These are phyloP conservation scores for Coniochaeta ligniaria DNA, from an alignment of 2,329 filamentous ascomycete species.

Conservation along the genomic window DNA sequence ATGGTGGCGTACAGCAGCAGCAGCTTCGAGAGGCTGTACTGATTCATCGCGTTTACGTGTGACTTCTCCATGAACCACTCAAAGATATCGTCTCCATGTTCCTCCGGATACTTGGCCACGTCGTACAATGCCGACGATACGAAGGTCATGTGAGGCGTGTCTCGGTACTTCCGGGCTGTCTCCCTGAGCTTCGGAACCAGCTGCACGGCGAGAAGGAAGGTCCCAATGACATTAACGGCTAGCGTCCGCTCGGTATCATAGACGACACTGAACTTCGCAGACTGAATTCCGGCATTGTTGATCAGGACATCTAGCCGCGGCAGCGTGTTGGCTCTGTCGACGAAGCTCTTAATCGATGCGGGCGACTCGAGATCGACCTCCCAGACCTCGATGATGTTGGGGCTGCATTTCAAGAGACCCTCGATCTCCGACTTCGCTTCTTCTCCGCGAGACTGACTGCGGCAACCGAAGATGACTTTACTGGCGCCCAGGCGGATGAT, in stretches of 20 bases:
- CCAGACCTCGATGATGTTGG: constrained; percentile 26
- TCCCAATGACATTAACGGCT: constrained; percentile 9
- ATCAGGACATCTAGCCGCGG: constrained; percentile 24
- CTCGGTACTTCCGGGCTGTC: constrained; percentile 4
- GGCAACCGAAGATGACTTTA: constrained; percentile 30
- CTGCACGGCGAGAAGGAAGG: constrained; percentile 8
- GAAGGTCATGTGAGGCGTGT: constrained; percentile 7
- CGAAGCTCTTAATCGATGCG: constrained; percentile 24
- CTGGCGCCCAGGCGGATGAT: constrained; percentile 19
- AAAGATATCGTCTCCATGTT: constrained; percentile 13
- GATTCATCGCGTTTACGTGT: constrained; percentile 6
- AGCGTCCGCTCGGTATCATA: constrained; percentile 8
- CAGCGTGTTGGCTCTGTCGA: constrained; percentile 16
- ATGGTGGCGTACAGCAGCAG: constrained; percentile 8
- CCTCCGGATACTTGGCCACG: constrained; percentile 12
- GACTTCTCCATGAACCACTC: constrained; percentile 9
- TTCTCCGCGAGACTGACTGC: constrained; percentile 19
- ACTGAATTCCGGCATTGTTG: constrained; percentile 27
- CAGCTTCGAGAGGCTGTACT: constrained; percentile 14
- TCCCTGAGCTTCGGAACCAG: constrained; percentile 10
- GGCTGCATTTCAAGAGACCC: constrained; percentile 11
- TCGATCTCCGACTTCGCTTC: constrained; percentile 18
- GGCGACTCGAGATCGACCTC: constrained; percentile 30
- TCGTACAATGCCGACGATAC: constrained; percentile 9
- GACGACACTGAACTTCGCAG: constrained; percentile 5